phyloP scores from a whole-genome alignment of 1,284 basidiomycete species.

The Ceratorhiza oryzae-sativae region DNA sequence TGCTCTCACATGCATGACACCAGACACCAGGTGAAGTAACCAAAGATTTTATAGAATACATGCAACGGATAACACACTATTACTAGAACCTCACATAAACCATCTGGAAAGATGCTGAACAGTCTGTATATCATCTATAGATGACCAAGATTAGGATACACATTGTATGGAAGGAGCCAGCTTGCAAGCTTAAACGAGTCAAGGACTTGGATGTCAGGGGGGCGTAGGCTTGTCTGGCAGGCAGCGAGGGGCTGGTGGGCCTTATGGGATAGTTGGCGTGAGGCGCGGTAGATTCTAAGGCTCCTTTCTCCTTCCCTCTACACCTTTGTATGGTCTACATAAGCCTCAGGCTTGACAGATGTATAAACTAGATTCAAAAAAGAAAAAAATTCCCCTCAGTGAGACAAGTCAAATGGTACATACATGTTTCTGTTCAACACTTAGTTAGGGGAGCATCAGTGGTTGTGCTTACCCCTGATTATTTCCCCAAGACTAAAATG shows the following conservation, averaged over 20 bases:
- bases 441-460: no score
- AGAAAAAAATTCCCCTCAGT: no score
- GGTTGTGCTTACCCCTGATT: no score
- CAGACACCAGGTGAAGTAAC: not conserved
- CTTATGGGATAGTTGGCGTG: slow-evolving; percentile 9
- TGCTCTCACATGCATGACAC: not conserved
- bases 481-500: no score
- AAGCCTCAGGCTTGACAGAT: slow-evolving; percentile 4
- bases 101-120: not conserved
- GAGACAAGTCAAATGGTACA: no score
- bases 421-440: no score
- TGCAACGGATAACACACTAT: not conserved
- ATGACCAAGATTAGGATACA: not conserved
- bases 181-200: slow-evolving; percentile 8
- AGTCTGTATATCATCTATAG: not conserved
- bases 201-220: slow-evolving; percentile 2
- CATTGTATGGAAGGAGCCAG: slow-evolving; percentile 1
- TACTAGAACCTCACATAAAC: not conserved
- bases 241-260: slow-evolving; percentile 6
- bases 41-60: no score
- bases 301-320: not conserved
- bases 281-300: not conserved
- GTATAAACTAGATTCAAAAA: not conserved
- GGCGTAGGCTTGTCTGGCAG: slow-evolving; percentile 3
- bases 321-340: slow-evolving; percentile 21